Evolutionary conservation across 805 yeast species (phyloP).

Genomic region (Saccharomyces mikatae): DNA sequence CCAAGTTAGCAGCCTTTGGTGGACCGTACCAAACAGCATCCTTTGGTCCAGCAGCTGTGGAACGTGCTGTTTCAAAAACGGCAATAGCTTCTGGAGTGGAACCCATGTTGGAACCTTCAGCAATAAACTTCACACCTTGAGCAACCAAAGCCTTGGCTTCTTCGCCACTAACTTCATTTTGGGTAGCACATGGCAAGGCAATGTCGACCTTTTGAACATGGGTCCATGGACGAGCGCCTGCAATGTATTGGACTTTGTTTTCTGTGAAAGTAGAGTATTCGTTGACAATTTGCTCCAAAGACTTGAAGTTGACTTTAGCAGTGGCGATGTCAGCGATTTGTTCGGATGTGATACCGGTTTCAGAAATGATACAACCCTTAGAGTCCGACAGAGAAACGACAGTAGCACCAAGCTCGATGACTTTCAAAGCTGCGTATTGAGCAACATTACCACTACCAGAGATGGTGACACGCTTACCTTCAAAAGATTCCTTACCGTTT

Average conservation of each 20-base stretch:
- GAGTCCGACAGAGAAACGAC: slow-evolving; percentile 92
- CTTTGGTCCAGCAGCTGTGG: slow-evolving; percentile 32
- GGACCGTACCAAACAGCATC: slow-evolving; percentile 89
- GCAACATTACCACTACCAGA: slow-evolving; percentile 98
- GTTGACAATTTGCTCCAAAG: slow-evolving; percentile 57
- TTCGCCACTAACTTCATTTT: slow-evolving; percentile 90
- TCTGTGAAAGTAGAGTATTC: slow-evolving; percentile 48
- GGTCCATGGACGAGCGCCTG: slow-evolving; percentile 92
- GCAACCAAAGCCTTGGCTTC: slow-evolving; percentile 89
- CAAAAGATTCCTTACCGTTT: slow-evolving; percentile 74
- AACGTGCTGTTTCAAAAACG: slow-evolving; percentile 76
- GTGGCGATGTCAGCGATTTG: slow-evolving; percentile 64
- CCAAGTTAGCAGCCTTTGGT: slow-evolving; percentile 97
- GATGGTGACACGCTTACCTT: slow-evolving; percentile 87
- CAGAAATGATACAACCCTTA: slow-evolving; percentile 72
- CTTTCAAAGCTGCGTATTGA: slow-evolving; percentile 94
- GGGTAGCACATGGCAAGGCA: slow-evolving; percentile 95
- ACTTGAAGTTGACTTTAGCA: slow-evolving; percentile 70
- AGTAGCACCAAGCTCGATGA: slow-evolving; percentile 87
- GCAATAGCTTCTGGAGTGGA: slow-evolving; percentile 93
- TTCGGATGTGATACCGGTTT: slow-evolving; percentile 69
- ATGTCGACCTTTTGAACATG: slow-evolving; percentile 84
- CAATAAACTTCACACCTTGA: slow-evolving; percentile 82
- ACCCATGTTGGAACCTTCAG: slow-evolving; percentile 99
- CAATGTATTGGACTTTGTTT: slow-evolving; percentile 61